Evolutionary conservation across 768 basidiomycete species (phyloP), one percentile per base, ranked within the genome.

Genomic region (Phaeotremella fagi): DNA sequence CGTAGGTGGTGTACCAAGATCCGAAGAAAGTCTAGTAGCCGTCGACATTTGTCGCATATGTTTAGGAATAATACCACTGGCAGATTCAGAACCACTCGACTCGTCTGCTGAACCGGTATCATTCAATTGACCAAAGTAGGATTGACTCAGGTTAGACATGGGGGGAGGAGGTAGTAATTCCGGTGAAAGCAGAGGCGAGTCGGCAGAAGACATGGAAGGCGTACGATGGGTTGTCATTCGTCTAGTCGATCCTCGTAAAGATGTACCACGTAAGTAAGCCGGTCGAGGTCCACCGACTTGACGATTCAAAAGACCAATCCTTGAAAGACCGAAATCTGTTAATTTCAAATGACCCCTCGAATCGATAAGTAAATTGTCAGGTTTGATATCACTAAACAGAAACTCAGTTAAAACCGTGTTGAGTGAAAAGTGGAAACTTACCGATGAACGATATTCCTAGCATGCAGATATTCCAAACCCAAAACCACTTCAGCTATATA

Each of bases 311-410:
- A 99, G 80, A 83, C 95, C 95, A 66, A 97, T 97, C 67, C 90
- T 82, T 57, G 91, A 95, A 15, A 99, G 78, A 50, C 95, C 95
- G 71, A 99, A 99, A 76, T 99, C 95, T 23, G 95, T 99, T 29
- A 99, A 82, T 75, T 98, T 98, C 66, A 99, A 79, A 74, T 99
- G 95, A 16, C 95, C 95, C 64, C 91, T 85, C 45, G 88, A 82
- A 75, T 99, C 94, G 65, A 99, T 98, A 33, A 99, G 86, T 35
- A 99, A 78, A 69, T 99, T 99, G 77, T 99, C 95, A 14, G 95
- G 95, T 72, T 98, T 98, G 55, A 98, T 76, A 71, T 98, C 95
- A 77, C 95, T 95, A 52, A 22, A 28, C 26, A 12, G 49, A 37
- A 26, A 22, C 23, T 16, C 3, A 41, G 29, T 35, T 41, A 16